Percentiles rank a stretch among this genome's conserved stretches.
Conservation (phyloP, 306 rosid genomes). For the Quercus ilex region DNA sequence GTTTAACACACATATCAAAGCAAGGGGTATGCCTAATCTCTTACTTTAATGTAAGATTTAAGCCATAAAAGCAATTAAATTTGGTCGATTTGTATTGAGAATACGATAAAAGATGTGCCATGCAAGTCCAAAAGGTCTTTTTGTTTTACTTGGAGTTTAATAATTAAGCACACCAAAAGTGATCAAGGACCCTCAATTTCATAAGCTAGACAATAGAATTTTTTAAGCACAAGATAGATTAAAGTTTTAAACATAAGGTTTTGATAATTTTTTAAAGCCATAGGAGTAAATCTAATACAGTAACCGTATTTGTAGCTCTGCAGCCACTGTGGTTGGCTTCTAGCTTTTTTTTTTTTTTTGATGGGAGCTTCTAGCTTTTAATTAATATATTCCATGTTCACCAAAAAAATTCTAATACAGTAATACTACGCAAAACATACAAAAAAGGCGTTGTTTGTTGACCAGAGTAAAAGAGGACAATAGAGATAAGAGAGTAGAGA, state of each 20-base stretch:
- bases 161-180: background rate
- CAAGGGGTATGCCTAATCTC: background rate
- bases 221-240: background rate
- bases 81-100: background rate
- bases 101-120: slow-evolving; percentile 1
- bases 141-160: slow-evolving; percentile 10
- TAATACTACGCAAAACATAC: background rate
- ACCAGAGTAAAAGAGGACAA: background rate
- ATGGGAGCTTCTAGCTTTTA: too few relatives aligned
- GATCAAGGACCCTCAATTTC: slow-evolving; percentile 42
- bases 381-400: too few relatives aligned
- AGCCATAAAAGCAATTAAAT: background rate
- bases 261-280: background rate
- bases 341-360: too few relatives aligned
- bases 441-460: background rate
- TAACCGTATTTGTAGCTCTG: too few relatives aligned
- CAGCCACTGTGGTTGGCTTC: too few relatives aligned
- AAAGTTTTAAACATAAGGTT: background rate
- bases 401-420: background rate
- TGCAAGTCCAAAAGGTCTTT: slow-evolving; percentile 33
- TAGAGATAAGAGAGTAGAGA: background rate
- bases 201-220: background rate
- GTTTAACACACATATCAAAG: slow-evolving; percentile 9
- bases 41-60: too few relatives aligned
- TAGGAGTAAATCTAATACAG: background rate